Evolutionary conservation across 169 alveolate species (phyloP).

Genomic region (Toxoplasma gondii): DNA sequence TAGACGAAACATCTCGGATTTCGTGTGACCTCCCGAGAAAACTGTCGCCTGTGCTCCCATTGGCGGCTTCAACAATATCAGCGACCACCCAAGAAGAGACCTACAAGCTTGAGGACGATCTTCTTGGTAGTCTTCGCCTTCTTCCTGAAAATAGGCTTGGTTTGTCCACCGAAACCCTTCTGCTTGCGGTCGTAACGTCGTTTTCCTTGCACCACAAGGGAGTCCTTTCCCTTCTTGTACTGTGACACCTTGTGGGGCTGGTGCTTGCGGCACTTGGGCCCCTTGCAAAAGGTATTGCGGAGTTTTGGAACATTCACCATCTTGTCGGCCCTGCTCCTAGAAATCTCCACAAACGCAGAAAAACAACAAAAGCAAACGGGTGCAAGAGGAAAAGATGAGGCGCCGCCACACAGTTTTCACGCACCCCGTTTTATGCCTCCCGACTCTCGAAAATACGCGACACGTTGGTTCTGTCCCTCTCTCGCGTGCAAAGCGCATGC

Average conservation of each 20-base stretch:
- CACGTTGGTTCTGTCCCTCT: not conserved
- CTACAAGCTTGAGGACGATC: constrained; percentile 92
- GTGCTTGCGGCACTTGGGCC: constrained; percentile 74
- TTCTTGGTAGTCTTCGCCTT: constrained; percentile 99
- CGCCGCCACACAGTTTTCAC: not conserved
- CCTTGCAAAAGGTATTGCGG: constrained; percentile 69
- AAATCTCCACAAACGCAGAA: not conserved
- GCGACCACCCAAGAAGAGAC: constrained; percentile 45
- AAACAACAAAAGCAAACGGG: not conserved
- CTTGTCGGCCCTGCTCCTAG: constrained; percentile 22
- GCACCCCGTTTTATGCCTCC: not conserved
- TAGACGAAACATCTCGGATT: too few relatives aligned
- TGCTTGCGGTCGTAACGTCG: constrained; percentile 99
- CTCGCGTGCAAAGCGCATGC: not conserved
- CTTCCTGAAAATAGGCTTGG: constrained; percentile 98
- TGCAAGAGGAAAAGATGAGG: not conserved
- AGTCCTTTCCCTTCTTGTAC: constrained; percentile 95
- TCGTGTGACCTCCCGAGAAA: too few relatives aligned
- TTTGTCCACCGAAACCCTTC: constrained; percentile 99
- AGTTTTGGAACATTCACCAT: constrained; percentile 78
- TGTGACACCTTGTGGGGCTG: constrained; percentile 93
- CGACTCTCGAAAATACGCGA: not conserved
- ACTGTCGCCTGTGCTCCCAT: too few relatives aligned
- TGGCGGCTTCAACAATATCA: too few relatives aligned
- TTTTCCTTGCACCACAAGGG: constrained; percentile 96